Evolutionary conservation across 225 moss, liverwort and hornwort species (phyloP).

Genomic region (Rhytidiadelphus loreus): DNA sequence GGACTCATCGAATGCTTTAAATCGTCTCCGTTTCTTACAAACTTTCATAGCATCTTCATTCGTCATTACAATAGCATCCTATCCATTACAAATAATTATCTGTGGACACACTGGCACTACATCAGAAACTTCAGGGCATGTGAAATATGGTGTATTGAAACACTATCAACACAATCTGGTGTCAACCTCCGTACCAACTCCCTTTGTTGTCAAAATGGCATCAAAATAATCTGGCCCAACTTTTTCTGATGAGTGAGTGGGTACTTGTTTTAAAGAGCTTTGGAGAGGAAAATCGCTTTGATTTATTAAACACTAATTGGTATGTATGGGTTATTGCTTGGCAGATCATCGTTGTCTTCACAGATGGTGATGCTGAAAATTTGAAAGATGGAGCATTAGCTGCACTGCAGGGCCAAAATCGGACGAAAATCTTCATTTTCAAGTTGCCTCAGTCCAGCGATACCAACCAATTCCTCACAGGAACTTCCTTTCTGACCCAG

Average conservation of each 20-base stretch:
- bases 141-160: too few relatives aligned
- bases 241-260: too few relatives aligned
- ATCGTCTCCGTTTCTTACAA: neutral
- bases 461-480: neutral
- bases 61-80: too few relatives aligned
- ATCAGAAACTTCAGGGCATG: too few relatives aligned
- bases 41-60: neutral
- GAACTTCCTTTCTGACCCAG: neutral
- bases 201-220: too few relatives aligned
- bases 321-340: neutral
- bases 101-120: neutral
- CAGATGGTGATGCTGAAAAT: neutral
- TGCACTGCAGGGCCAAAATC: neutral
- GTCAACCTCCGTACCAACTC: too few relatives aligned
- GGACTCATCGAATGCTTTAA: neutral
- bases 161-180: too few relatives aligned
- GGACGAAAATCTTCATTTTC: neutral
- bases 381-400: neutral
- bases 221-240: too few relatives aligned
- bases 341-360: neutral
- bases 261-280: neutral
- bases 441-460: neutral
- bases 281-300: neutral
- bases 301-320: neutral
- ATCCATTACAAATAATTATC: neutral